Evolutionary conservation across 129 eudicot species (phyloP), one percentile per base, ranked within the genome.

Genomic region (Sambucus nigra): DNA sequence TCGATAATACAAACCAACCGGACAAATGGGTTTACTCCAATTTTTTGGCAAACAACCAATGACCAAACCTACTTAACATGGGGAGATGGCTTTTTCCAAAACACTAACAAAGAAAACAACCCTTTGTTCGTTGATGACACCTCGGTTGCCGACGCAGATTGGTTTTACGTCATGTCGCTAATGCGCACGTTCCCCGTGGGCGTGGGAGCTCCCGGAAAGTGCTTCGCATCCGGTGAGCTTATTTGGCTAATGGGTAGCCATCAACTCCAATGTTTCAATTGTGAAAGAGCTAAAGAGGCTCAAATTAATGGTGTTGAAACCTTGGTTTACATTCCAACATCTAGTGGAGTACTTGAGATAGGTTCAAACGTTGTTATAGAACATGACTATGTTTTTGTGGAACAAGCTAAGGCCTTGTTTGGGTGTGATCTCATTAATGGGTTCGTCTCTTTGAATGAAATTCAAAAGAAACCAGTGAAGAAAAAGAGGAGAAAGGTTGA

Each of bases 281-380:
- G 95, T 41, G 73, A 71, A 2, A 64, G 96, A 27, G 86, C 86
- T 19, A 74, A 83, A 17, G 94, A 87, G 35, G 94, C 94, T 25
- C 81, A 74, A 60, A 42, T 60, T 57, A 78, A 82, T 18, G 96
- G 96, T 11, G 39, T 87, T 50, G 68, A 74, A 44, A 79, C 94
- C 1, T 47, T 82, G 35, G 89, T 82, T 48, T 82, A 73, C 31
- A 57, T 87, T 17, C 88, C 96, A 0, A 67, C 64, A 2, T 27
- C 66, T 0, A 38, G 50, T n/a, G 94, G 96, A 1, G 94, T 87
- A 0, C 79, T 87, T 0, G 96, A 87, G 47, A 65, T 87, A 38
- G 96, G 88, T 5, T 87, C 94, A 0, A 71, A 51, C 39, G 40
- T 53, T 40, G n/a, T 74, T 9, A 54, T 79, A 24, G 19, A 71